These are phyloP conservation scores for Cynanchum wilfordii DNA, from an alignment of 257 asterid genomes.

Conservation along the genomic window DNA sequence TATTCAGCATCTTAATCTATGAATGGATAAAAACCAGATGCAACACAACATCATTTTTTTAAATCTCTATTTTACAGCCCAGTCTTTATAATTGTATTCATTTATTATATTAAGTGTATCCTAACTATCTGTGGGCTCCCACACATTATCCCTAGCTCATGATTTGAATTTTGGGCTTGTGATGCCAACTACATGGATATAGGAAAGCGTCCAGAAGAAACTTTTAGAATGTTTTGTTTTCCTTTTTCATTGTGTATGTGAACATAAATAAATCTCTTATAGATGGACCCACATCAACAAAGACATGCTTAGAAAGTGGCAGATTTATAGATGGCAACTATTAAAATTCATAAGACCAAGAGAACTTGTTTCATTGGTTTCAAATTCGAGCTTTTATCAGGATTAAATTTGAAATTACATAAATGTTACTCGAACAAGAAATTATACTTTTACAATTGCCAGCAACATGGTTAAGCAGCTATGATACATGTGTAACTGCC, in stretches of 20 bases:
- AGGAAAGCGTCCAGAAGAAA: not conserved
- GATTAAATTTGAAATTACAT: not conserved
- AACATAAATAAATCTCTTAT: not conserved
- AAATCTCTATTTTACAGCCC: no score
- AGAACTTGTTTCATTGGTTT: no score
- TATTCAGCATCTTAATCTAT: no score
- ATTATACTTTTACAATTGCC: constrained; percentile 79
- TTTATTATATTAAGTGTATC: no score
- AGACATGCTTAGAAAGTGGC: not conserved
- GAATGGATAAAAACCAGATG: no score
- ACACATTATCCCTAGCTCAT: no score
- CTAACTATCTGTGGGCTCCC: no score
- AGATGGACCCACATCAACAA: not conserved
- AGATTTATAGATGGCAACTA: not conserved
- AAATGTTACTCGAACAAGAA: constrained; percentile 9
- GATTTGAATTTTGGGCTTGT: no score
- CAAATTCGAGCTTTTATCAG: not conserved
- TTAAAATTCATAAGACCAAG: not conserved
- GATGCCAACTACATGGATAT: no score
- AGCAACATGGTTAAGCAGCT: constrained; percentile 98
- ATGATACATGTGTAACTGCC: no score
- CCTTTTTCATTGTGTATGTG: not conserved
- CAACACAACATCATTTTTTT: no score
- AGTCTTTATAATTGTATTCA: no score
- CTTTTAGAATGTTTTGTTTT: not conserved